phyloP scores from a whole-genome alignment of 2,329 filamentous ascomycete species.

The Trichoderma brevicompactum region DNA sequence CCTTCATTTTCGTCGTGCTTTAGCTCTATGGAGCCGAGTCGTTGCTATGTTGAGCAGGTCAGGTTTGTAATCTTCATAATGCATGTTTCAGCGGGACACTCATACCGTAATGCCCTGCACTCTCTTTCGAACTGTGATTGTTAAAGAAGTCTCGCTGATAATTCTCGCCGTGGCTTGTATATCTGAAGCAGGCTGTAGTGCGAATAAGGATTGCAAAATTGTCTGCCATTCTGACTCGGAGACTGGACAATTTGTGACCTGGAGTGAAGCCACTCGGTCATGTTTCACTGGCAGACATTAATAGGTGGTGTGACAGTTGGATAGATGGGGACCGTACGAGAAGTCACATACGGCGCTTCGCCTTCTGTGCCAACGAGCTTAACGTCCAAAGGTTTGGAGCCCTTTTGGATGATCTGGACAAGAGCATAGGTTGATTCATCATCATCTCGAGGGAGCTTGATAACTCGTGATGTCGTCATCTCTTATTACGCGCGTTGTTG shows the following conservation, averaged over 20 bases:
- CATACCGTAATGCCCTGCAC: constrained; percentile 70
- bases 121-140: constrained; percentile 67
- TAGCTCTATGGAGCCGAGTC: constrained; percentile 67
- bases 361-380: constrained; percentile 72
- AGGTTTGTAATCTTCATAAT: constrained; percentile 22
- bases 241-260: constrained; percentile 58
- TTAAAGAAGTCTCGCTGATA: constrained; percentile 55
- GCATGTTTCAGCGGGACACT: not conserved
- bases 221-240: constrained; percentile 68
- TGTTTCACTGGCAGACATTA: constrained; percentile 56
- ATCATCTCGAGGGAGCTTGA: constrained; percentile 63
- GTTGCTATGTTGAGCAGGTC: constrained; percentile 70
- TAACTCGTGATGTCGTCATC: constrained; percentile 46
- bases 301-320: not conserved
- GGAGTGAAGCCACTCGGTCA: constrained; percentile 56
- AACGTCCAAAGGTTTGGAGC: constrained; percentile 62
- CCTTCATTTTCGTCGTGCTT: constrained; percentile 59
- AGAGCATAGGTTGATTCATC: constrained; percentile 60
- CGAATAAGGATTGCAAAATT: constrained; percentile 62
- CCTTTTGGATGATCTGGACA: constrained; percentile 59
- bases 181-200: constrained; percentile 54
- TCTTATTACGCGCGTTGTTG: constrained; percentile 25
- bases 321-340: constrained; percentile 50
- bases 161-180: constrained; percentile 66
- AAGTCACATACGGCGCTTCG: constrained; percentile 60